These are phyloP conservation scores for Cyclostephanos tholiformis DNA, from an alignment of 108 stramenopile species.

Conservation along the genomic window DNA sequence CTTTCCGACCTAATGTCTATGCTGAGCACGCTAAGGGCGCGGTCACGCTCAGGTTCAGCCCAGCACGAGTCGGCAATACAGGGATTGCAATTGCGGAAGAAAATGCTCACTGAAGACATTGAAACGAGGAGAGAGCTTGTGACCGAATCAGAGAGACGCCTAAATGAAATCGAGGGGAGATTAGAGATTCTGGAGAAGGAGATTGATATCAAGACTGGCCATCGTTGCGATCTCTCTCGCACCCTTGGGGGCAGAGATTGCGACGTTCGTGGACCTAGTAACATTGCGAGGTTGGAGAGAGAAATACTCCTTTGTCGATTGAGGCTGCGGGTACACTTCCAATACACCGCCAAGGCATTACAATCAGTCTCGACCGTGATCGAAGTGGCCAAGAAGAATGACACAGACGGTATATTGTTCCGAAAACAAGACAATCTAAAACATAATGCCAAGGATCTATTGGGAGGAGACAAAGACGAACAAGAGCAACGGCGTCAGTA, in stretches of 20 bases:
- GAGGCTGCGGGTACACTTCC: background rate
- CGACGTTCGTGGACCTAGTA: background rate
- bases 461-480: background rate
- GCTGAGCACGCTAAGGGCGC: background rate
- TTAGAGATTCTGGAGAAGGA: background rate
- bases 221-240: background rate
- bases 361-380: background rate
- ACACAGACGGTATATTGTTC: background rate
- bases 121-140: background rate
- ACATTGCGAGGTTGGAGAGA: background rate
- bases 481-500: background rate
- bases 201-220: background rate
- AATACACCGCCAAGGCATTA: slow-evolving; percentile 3
- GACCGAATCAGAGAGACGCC: background rate
- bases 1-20: background rate
- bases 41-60: background rate
- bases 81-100: background rate
- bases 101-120: background rate
- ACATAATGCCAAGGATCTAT: background rate
- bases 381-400: background rate
- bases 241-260: background rate
- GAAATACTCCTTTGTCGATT: background rate
- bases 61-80: background rate
- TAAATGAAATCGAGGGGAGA: background rate
- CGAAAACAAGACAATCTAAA: background rate